Conservation (phyloP, 495 filamentous ascomycete genomes). For the Hyaloscypha bicolor region DNA sequence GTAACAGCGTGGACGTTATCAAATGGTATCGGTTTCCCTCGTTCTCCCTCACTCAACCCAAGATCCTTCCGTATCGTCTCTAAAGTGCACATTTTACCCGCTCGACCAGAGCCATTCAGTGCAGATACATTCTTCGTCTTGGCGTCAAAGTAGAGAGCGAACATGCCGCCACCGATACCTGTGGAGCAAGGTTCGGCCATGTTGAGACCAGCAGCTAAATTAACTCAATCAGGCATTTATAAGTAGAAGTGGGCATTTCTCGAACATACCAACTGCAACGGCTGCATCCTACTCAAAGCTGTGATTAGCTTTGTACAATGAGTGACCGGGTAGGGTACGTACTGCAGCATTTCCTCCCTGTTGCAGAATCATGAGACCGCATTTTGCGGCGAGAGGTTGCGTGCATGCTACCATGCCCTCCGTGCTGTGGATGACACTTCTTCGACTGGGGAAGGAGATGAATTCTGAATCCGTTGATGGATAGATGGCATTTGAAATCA, state of each 20-base stretch:
- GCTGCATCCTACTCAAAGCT: constrained; percentile 71
- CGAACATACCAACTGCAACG: constrained; percentile 68
- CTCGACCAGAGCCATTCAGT: constrained; percentile 89
- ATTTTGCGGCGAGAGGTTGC: constrained; percentile 85
- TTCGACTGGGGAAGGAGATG: not conserved
- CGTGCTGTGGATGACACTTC: not conserved
- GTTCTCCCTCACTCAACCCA: constrained; percentile 58
- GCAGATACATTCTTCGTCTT: constrained; percentile 76
- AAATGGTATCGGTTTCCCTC: constrained; percentile 67
- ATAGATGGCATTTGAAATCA: not conserved
- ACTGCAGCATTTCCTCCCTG: constrained; percentile 86
- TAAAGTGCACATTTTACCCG: constrained; percentile 63
- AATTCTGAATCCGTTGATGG: too few relatives aligned
- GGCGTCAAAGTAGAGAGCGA: constrained; percentile 88
- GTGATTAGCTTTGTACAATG: not conserved
- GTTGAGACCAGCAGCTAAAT: constrained; percentile 77
- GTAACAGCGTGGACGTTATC: constrained; percentile 76
- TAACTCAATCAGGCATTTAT: constrained; percentile 3
- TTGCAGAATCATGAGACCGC: constrained; percentile 55
- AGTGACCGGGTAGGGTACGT: constrained; percentile 35
- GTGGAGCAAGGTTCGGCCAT: constrained; percentile 90
- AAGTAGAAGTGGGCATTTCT: not conserved
- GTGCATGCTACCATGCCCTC: constrained; percentile 71
- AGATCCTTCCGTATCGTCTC: constrained; percentile 68
- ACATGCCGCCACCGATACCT: constrained; percentile 95